Evolutionary conservation across 1,284 basidiomycete species (phyloP), one percentile per base, ranked within the genome.

Genomic region (Puccinia novopanici): DNA sequence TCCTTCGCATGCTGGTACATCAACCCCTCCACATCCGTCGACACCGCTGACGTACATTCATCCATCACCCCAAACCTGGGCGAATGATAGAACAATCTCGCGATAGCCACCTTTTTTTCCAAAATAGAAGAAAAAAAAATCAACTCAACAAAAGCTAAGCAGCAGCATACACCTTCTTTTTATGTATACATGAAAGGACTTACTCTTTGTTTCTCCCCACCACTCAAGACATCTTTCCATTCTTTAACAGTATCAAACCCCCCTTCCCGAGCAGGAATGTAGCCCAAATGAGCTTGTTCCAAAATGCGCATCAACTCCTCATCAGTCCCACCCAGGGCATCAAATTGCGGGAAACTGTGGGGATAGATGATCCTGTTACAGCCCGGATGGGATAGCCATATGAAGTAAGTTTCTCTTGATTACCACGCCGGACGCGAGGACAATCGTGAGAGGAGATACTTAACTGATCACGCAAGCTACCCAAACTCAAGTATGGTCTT

Each of bases 1-100:
- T 90, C 89, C 86, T 98, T 98, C 52, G 93, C 92, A 83, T 93
- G 91, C 84, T 96, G 92, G 87, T 98, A 98, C 93, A 99, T 95
- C 81, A 91, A 88, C 0, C 95, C 95, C 85, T 98, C 95, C 27
- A 98, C 94, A 84, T 98, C 96, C 79, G 93, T 94, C 12, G 94
- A 97, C 8, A 99, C 95, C 0, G 96, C 96, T 82, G 92, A 94
- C 5, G 95, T 98, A 86, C 94, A 96, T 86, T 98, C 95, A 85
- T 88, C 88, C 24, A 89, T 85, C 19, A 89, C 86, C 12, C 84
- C 92, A 85, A 91, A 93, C 34, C 63, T 85, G 0, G 94, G 94
- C 61, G 88, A 86, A 85, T 94, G 93, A 86, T 93, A 95, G 85
- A 95, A 92, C 54, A 94, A 90, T 40, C 94, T 88, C 19, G 92